Evolutionary conservation across 2,329 filamentous ascomycete genomes (phyloP).

Genomic region (Neopestalotiopsis sp.): DNA sequence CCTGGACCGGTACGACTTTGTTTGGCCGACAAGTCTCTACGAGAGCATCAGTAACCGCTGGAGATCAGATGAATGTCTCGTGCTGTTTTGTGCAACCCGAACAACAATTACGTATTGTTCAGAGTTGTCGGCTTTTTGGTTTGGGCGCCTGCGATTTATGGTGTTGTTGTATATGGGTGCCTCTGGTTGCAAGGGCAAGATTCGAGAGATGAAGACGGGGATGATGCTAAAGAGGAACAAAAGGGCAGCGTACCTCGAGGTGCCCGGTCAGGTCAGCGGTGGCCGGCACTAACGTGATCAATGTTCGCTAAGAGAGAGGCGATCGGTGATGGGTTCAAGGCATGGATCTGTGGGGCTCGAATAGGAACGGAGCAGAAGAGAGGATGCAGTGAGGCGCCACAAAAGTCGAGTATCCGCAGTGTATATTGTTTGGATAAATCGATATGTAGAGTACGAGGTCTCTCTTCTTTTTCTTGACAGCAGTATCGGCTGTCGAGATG

Average conservation of each 20-base stretch:
- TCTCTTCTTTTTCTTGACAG: not conserved
- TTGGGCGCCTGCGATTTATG: not conserved
- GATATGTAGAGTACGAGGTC: not conserved
- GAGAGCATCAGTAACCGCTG: slow-evolving; percentile 11
- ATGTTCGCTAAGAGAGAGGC: not conserved
- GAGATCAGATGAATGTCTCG: slow-evolving; percentile 10
- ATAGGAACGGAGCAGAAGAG: not conserved
- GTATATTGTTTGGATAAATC: not conserved
- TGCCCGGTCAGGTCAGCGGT: not conserved
- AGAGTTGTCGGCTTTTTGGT: not conserved
- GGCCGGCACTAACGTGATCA: not conserved
- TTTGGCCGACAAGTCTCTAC: not conserved
- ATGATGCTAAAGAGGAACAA: not conserved
- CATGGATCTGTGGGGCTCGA: slow-evolving; percentile 7
- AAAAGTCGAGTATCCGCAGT: not conserved
- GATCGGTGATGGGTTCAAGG: slow-evolving; percentile 10
- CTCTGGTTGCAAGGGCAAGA: not conserved
- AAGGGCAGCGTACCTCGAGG: slow-evolving; percentile 5
- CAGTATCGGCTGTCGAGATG: not conserved
- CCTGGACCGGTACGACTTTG: not conserved
- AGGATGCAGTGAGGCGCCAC: not conserved
- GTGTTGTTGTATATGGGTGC: not conserved
- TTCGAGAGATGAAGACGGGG: not conserved
- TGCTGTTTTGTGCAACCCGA: slow-evolving; percentile 3
- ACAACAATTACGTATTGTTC: not conserved